Evolutionary conservation across 2,329 filamentous ascomycete species (phyloP).

Genomic region (Incumbomyces lentus): DNA sequence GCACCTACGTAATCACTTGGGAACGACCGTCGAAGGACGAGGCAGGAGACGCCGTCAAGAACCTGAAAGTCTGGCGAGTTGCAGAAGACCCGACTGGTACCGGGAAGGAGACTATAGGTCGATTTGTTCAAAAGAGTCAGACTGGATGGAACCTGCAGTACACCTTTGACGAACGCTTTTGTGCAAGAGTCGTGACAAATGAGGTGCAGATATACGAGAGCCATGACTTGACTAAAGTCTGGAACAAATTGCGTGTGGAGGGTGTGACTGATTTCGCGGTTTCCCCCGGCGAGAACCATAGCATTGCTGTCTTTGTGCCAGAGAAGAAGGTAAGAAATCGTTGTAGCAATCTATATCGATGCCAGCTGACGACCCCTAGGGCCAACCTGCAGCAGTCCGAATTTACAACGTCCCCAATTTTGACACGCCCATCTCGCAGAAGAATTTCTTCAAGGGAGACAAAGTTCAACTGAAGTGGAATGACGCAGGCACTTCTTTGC

Average conservation of each 20-base stretch:
- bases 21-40: conserved; percentile 89
- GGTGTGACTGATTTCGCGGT: conserved; percentile 83
- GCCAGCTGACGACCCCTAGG: conserved; percentile 41
- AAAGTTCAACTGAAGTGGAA: conserved; percentile 99
- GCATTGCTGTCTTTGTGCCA: conserved; percentile 87
- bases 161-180: conserved; percentile 84
- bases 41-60: conserved; percentile 81
- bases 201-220: conserved; percentile 97
- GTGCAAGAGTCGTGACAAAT: conserved; percentile 87
- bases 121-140: conserved; percentile 92
- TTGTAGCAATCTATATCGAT: neutral
- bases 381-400: conserved; percentile 85
- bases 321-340: conserved; percentile 91
- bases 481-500: conserved; percentile 73
- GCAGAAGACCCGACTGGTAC: conserved; percentile 55
- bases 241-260: conserved; percentile 91
- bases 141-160: conserved; percentile 97
- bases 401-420: conserved; percentile 91
- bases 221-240: conserved; percentile 71
- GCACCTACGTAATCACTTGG: conserved; percentile 93
- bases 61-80: conserved; percentile 91
- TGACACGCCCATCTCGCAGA: conserved; percentile 72
- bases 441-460: conserved; percentile 98
- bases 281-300: conserved; percentile 79
- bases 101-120: conserved; percentile 63